phyloP scores from a whole-genome alignment of 2,329 filamentous ascomycete species.

The Metarhizium humberi region DNA sequence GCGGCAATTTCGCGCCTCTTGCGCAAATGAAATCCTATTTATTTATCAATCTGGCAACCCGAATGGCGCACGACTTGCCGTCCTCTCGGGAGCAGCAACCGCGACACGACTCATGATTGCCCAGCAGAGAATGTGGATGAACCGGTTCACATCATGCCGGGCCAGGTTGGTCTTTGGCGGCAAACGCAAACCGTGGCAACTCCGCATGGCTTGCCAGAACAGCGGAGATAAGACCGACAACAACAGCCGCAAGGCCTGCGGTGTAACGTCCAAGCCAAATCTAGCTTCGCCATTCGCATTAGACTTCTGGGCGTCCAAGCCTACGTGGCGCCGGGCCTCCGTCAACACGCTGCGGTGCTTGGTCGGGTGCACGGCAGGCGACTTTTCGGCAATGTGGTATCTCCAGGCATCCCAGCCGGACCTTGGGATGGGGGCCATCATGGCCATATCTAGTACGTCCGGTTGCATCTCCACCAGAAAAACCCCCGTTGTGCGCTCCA shows the following conservation, averaged over 20 bases:
- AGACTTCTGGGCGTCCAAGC: slow-evolving; percentile 22
- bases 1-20: no score
- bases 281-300: neutral
- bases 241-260: neutral
- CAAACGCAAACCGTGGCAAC: neutral
- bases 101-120: neutral
- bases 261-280: neutral
- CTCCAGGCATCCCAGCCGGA: slow-evolving; percentile 38
- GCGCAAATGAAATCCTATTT: no score
- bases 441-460: slow-evolving; percentile 39
- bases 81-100: neutral
- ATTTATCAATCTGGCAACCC: no score
- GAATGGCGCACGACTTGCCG: no score
- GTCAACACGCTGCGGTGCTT: slow-evolving; percentile 48
- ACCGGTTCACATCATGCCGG: no score
- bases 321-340: slow-evolving; percentile 38
- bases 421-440: slow-evolving; percentile 36
- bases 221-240: neutral
- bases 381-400: slow-evolving; percentile 47
- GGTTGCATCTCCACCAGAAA: neutral
- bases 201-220: neutral
- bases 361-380: slow-evolving; percentile 44
- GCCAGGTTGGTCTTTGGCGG: neutral
- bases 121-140: neutral
- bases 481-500: neutral